Conservation (phyloP, 1,284 basidiomycete genomes). For the Ustilago vetiveriae region DNA sequence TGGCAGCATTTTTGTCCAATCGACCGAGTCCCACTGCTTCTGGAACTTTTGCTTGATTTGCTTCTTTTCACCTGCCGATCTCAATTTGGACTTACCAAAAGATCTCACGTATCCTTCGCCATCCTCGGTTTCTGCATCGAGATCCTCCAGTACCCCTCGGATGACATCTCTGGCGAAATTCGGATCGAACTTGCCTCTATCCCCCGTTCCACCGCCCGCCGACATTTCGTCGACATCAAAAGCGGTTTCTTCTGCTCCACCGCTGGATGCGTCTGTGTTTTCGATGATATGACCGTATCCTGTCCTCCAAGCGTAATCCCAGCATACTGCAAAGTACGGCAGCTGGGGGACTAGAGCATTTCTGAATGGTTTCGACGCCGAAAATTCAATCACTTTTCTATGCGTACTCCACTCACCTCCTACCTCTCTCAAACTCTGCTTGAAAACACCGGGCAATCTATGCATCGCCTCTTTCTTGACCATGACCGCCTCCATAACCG, state of each 20-base stretch:
- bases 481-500: slow-evolving; percentile 88
- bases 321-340: slow-evolving; percentile 98
- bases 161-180: slow-evolving; percentile 91
- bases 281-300: slow-evolving; percentile 79
- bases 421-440: slow-evolving; percentile 88
- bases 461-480: slow-evolving; percentile 85
- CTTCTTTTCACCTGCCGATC: slow-evolving; percentile 75
- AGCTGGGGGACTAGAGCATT: slow-evolving; percentile 83
- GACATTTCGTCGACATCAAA: slow-evolving; percentile 69
- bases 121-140: slow-evolving; percentile 75
- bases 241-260: slow-evolving; percentile 64
- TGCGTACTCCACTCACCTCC: slow-evolving; percentile 98
- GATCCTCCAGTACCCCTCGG: slow-evolving; percentile 86
- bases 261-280: slow-evolving; percentile 68
- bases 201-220: slow-evolving; percentile 7
- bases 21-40: slow-evolving; percentile 68
- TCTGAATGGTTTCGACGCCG: slow-evolving; percentile 65
- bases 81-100: slow-evolving; percentile 71
- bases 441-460: slow-evolving; percentile 90
- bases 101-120: slow-evolving; percentile 10
- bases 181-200: slow-evolving; percentile 32
- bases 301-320: slow-evolving; percentile 84
- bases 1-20: slow-evolving; percentile 68
- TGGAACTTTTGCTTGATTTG: slow-evolving; percentile 73
- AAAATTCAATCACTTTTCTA: slow-evolving; percentile 94